Conservation (phyloP, 2,329 filamentous ascomycete species). For the Penicillium sp. region DNA sequence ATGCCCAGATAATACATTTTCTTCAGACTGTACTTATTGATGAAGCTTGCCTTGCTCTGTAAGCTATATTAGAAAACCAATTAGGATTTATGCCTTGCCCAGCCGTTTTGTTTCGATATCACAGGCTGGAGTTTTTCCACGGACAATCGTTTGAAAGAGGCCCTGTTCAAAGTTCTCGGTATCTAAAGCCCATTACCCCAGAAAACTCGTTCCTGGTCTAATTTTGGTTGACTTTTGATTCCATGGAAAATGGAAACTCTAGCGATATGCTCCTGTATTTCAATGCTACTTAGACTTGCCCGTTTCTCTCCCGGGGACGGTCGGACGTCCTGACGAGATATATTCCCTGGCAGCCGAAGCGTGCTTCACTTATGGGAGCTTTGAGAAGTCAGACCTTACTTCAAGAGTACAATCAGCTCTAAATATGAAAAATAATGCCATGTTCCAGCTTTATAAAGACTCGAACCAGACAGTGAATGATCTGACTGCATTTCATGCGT, state of each 20-base stretch:
- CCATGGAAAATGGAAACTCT: no score
- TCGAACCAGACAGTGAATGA: background rate
- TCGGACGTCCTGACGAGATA: background rate
- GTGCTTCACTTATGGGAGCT: background rate
- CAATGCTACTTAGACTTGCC: no score
- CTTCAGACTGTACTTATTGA: conserved; percentile 22
- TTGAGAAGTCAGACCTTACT: background rate
- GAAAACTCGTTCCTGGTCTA: no score
- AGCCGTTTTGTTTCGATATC: background rate
- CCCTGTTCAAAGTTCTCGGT: no score
- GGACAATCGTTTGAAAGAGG: background rate
- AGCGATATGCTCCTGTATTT: no score
- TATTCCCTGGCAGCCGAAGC: background rate
- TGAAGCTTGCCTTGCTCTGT: conserved; percentile 2
- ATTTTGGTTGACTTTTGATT: no score
- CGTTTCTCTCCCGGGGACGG: no score
- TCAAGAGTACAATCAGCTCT: background rate
- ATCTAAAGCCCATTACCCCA: no score
- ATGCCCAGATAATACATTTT: conserved; percentile 42
- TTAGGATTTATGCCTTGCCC: background rate
- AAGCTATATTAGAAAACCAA: background rate
- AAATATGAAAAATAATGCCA: background rate
- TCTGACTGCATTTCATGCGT: background rate
- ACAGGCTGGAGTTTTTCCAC: background rate
- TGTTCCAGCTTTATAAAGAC: background rate